Conservation (phyloP, 2,329 filamentous ascomycete genomes). For the Sordariomycetes sp. region DNA sequence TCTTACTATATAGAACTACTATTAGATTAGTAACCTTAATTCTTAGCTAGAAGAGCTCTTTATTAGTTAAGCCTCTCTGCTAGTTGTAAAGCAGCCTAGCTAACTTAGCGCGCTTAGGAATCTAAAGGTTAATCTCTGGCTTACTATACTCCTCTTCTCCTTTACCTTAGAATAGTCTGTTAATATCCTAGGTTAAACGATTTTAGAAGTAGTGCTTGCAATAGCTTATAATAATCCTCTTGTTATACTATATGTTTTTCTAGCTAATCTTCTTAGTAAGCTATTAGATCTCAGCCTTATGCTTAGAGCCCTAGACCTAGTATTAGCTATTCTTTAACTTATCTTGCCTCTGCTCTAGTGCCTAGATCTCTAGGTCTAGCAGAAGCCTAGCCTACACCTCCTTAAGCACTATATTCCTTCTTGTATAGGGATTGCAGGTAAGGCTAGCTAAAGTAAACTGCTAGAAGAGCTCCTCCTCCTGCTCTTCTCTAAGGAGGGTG, state of each 20-base stretch:
- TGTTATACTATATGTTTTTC: neutral
- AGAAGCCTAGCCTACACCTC: slow-evolving; percentile 15
- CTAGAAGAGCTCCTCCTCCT: slow-evolving; percentile 11
- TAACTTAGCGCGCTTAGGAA: slow-evolving; percentile 10
- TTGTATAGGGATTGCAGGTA: slow-evolving; percentile 15
- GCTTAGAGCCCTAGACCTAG: slow-evolving; percentile 10
- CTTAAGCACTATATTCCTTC: slow-evolving; percentile 16
- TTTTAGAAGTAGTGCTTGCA: slow-evolving; percentile 17
- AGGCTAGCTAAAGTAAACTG: slow-evolving; percentile 15
- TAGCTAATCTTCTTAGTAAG: slow-evolving; percentile 9
- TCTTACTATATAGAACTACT: slow-evolving; percentile 11
- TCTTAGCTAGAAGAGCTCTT: slow-evolving; percentile 7
- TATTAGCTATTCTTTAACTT: slow-evolving; percentile 15
- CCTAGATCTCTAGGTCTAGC: slow-evolving; percentile 15
- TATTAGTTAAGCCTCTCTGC: slow-evolving; percentile 7
- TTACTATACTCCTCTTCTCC: slow-evolving; percentile 12
- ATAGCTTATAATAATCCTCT: slow-evolving; percentile 6
- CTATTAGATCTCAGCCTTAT: slow-evolving; percentile 13
- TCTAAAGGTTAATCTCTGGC: slow-evolving; percentile 10
- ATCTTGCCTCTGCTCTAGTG: slow-evolving; percentile 11
- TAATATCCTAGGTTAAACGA: slow-evolving; percentile 15
- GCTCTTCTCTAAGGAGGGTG: slow-evolving; percentile 14
- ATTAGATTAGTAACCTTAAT: slow-evolving; percentile 11
- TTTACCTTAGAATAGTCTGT: slow-evolving; percentile 12
- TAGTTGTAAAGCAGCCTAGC: slow-evolving; percentile 11